phyloP scores from a whole-genome alignment of 2,329 filamentous ascomycete genomes.

The Ascocoryne sarcoides region DNA sequence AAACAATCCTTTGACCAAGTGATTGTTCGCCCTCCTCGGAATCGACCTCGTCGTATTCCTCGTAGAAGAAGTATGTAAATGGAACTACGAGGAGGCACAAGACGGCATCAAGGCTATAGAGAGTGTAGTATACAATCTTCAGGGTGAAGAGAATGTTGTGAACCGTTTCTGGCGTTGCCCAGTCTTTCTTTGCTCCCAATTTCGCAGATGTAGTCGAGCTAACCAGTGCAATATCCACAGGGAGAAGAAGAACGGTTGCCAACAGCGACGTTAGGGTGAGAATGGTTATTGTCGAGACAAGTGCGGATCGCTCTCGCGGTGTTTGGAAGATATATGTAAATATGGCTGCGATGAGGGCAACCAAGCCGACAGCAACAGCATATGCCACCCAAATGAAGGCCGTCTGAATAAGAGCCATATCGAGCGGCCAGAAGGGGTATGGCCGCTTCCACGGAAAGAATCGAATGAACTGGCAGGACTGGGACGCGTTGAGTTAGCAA shows the following conservation, averaged over 20 bases:
- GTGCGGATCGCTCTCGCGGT: conserved; percentile 72
- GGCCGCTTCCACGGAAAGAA: not conserved
- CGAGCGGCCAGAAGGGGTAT: not conserved
- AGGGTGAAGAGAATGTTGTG: conserved; percentile 71
- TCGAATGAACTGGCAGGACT: not conserved
- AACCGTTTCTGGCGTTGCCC: conserved; percentile 79
- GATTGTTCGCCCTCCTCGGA: conserved; percentile 71
- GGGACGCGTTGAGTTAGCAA: not conserved
- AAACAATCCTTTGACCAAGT: conserved; percentile 61
- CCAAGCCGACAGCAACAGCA: conserved; percentile 67
- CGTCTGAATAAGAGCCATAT: conserved; percentile 59
- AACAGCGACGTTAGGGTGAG: conserved; percentile 80
- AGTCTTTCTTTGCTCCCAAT: conserved; percentile 80
- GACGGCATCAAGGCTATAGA: conserved; percentile 86
- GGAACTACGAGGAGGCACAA: conserved; percentile 85
- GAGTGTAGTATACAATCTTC: conserved; percentile 81
- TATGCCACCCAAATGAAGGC: conserved; percentile 95
- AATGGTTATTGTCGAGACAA: conserved; percentile 78
- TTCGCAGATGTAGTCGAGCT: conserved; percentile 74
- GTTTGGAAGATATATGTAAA: conserved; percentile 91
- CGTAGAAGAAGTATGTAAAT: conserved; percentile 97
- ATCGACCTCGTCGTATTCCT: conserved; percentile 91
- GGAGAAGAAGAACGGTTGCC: conserved; percentile 84
- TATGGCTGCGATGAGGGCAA: conserved; percentile 68
- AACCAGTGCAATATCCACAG: conserved; percentile 90